Evolutionary conservation across 768 basidiomycete species (phyloP).

Genomic region (Auricularia sp.): DNA sequence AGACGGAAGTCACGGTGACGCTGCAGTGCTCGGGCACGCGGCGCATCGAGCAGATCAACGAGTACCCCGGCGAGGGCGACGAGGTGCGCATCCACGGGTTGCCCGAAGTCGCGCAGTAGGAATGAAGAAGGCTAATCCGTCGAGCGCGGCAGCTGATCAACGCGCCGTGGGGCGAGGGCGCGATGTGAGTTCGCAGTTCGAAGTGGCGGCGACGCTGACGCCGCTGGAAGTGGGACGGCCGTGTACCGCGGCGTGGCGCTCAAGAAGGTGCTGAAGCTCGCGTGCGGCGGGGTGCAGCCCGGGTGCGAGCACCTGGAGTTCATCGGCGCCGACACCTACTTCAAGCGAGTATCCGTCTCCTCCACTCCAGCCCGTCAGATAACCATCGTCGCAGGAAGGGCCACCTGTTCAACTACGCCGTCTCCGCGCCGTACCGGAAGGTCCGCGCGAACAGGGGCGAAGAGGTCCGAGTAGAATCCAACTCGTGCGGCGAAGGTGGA

Average conservation of each 20-base stretch:
- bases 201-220: no score
- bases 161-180: constrained; percentile 43
- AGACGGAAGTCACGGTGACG: constrained; percentile 41
- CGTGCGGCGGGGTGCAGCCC: constrained; percentile 40
- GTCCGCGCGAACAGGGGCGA: constrained; percentile 26
- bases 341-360: constrained; percentile 28
- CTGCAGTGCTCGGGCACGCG: constrained; percentile 46
- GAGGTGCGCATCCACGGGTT: constrained; percentile 9
- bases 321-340: constrained; percentile 49
- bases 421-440: constrained; percentile 23
- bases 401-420: constrained; percentile 31
- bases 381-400: constrained; percentile 20
- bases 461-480: background rate
- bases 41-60: constrained; percentile 40
- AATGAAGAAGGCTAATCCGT: background rate
- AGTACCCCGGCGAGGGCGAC: constrained; percentile 47
- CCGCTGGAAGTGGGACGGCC: constrained; percentile 33
- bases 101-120: background rate
- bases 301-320: constrained; percentile 45
- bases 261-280: constrained; percentile 43
- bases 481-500: no score
- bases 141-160: constrained; percentile 29
- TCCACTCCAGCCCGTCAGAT: constrained; percentile 10
- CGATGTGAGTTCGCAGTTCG: constrained; percentile 27
- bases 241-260: constrained; percentile 44